Conservation (phyloP, 768 basidiomycete species). For the Rhodotorula kratochvilovae region DNA sequence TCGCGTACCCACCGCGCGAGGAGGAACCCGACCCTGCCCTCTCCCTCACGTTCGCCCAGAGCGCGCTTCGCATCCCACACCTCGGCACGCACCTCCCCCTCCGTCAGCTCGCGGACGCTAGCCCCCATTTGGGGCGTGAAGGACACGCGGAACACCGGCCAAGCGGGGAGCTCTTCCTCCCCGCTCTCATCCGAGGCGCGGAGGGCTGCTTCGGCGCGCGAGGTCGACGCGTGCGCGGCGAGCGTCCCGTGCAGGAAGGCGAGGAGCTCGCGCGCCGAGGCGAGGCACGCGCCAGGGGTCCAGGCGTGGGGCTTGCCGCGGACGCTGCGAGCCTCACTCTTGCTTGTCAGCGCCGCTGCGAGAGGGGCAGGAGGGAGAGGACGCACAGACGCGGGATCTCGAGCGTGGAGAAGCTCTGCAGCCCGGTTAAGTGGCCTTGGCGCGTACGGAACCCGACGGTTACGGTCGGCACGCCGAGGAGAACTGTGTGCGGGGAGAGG, state of each 20-base stretch:
- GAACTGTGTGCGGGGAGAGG: conserved; percentile 46
- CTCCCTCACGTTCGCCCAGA: background rate
- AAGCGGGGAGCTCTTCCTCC: too few relatives aligned
- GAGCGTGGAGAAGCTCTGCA: conserved; percentile 71
- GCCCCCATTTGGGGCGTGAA: conserved; percentile 20
- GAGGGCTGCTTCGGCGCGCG: background rate
- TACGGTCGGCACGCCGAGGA: conserved; percentile 85
- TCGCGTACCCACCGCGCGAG: background rate
- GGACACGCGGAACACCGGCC: conserved; percentile 36
- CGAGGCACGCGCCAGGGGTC: conserved; percentile 69
- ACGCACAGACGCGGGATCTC: conserved; percentile 62
- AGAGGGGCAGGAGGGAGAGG: background rate
- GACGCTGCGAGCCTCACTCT: conserved; percentile 47
- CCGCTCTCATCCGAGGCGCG: background rate
- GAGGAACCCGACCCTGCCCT: conserved; percentile 28
- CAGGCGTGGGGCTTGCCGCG: conserved; percentile 69
- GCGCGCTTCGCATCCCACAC: conserved; percentile 11
- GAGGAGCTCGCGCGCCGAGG: conserved; percentile 67
- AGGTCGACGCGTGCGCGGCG: background rate
- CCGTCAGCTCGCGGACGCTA: background rate
- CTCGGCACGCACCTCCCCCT: conserved; percentile 9
- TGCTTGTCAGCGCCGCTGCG: background rate
- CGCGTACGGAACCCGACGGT: conserved; percentile 82
- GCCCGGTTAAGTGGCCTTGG: conserved; percentile 61
- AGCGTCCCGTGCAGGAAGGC: conserved; percentile 51